Evolutionary conservation across 768 basidiomycete species (phyloP).

Genomic region (Termitomyces sp.): DNA sequence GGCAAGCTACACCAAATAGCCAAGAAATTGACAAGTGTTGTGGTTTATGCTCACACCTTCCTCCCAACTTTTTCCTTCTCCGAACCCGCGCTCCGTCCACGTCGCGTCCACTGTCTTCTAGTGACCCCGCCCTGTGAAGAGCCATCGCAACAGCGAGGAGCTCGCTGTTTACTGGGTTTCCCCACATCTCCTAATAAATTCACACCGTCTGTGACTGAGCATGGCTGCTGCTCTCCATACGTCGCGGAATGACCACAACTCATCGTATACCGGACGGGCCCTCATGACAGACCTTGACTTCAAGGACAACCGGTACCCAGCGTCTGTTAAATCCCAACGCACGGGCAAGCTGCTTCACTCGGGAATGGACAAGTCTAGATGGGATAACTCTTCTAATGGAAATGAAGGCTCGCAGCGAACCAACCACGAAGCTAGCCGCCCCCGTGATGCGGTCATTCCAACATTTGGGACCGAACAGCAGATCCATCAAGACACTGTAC

Average conservation of each 20-base stretch:
- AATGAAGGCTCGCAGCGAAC: constrained; percentile 11
- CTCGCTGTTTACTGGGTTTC: constrained; percentile 4
- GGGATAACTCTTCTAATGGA: constrained; percentile 20
- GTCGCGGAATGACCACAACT: constrained; percentile 36
- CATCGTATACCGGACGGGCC: constrained; percentile 43
- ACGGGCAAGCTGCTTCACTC: constrained; percentile 26
- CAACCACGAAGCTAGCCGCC: constrained; percentile 15
- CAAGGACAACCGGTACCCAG: constrained; percentile 58
- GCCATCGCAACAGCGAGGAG: not conserved
- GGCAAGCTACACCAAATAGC: constrained; percentile 14
- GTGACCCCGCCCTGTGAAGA: not conserved
- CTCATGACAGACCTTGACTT: constrained; percentile 61
- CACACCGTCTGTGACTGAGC: constrained; percentile 15
- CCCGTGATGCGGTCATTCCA: constrained; percentile 15
- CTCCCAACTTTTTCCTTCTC: not conserved
- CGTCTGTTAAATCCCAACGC: constrained; percentile 23
- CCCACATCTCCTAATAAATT: constrained; percentile 20
- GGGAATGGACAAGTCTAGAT: constrained; percentile 22
- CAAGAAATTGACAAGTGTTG: constrained; percentile 16
- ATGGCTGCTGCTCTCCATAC: constrained; percentile 53
- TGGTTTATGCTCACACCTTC: not conserved
- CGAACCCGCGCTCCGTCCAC: not conserved
- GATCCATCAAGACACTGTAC: constrained; percentile 16
- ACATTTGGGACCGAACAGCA: constrained; percentile 22
- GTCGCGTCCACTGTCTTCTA: not conserved